Evolutionary conservation across 768 basidiomycete species (phyloP).

Genomic region (Pulveroboletus sp.): DNA sequence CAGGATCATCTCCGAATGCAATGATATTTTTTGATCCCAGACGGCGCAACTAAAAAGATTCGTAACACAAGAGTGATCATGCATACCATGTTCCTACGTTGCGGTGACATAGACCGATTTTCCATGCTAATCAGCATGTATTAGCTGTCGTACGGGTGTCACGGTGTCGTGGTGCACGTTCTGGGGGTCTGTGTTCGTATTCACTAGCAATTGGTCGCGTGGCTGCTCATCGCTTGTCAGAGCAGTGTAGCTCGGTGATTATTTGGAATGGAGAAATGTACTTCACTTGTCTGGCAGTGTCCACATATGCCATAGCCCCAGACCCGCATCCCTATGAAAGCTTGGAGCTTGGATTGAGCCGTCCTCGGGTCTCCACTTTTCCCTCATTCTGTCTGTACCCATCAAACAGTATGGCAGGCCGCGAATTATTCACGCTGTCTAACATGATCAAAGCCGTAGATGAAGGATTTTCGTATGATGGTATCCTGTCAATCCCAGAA

Average conservation of each 20-base stretch:
- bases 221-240: neutral
- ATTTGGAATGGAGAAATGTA: neutral
- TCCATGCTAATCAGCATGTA: neutral
- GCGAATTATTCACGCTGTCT: neutral
- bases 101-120: neutral
- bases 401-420: neutral
- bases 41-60: no score
- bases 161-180: neutral
- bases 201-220: neutral
- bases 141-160: neutral
- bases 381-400: neutral
- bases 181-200: neutral
- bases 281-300: neutral
- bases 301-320: neutral
- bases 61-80: no score
- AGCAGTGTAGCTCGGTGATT: neutral
- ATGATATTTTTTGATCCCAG: no score
- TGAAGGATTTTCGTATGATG: conserved; percentile 7
- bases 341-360: neutral
- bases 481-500: conserved; percentile 8
- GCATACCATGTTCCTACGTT: no score
- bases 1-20: no score
- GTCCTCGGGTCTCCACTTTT: neutral
- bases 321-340: neutral
- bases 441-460: neutral